Evolutionary conservation across 192 early-diverging fungal genomes (phyloP), one percentile per base, ranked within the genome.

Genomic region (Coemansia sp.): DNA sequence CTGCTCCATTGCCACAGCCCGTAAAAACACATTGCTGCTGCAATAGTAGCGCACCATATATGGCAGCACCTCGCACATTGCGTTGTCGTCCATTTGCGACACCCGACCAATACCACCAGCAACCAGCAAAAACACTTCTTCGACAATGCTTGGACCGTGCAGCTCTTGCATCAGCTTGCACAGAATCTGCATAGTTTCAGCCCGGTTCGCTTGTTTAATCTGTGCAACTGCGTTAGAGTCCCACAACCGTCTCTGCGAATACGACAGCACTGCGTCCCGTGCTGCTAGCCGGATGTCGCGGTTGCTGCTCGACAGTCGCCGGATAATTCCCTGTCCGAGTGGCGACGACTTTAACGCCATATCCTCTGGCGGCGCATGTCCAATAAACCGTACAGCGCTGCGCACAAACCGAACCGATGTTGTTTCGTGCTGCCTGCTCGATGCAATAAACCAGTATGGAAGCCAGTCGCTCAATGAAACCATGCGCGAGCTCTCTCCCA

Each of bases 1-100:
- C 61, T 82, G 79, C 41, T 82, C 79, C 73, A 76, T 76, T 4
- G 79, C 79, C 61, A 82, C 79, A 2, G 79, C 74, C 2, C 68
- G 73, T 19, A 82, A 60, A 38, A 82, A 82, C 7, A 82, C 32
- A 47, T 82, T 82, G 38, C 60, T 49, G 10, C 56, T 27, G 58
- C 74, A 77, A 47, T 71, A 82, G 59, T 74, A 74, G 0, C 41
- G 52, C 0, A 82, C 51, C 27, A 82, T 53, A 51, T 70, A 77
- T 6, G 67, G 47, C 48, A 73, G 55, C 14, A 65, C 67, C 4
- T 37, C 22, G 49, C 65, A 55, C 56, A 82, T 69, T 7, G 71
- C 51, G 21, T 41, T 50, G 17, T 77, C 79, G 4, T 41, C 21
- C 9, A 77, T 23, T 9, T 51, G 43, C 29, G 67, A 62, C 12